Evolutionary conservation across 2,329 filamentous ascomycete genomes (phyloP), one percentile per base, ranked within the genome.

Genomic region (Chaetomium olivaceum): DNA sequence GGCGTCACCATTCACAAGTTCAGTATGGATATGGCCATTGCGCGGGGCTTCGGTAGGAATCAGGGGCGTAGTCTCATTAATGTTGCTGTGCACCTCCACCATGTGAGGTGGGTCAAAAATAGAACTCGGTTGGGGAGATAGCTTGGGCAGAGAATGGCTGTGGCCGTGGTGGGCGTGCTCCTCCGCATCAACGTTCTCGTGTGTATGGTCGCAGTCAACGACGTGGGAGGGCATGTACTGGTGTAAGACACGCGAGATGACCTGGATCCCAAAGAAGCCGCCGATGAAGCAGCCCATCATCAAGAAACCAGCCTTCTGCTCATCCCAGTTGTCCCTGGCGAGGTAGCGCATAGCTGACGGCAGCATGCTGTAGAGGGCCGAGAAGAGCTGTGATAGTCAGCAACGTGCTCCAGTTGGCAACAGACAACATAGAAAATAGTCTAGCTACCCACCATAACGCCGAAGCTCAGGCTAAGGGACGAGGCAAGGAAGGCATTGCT

Each of bases 391-490:
- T 4, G 48, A 2, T 8, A 33, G 48, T 70, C 48, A 69, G 60
- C 58, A 60, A 51, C 27, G 52, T 43, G 39, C 4, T 43, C 16
- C 14, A 19, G 3, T 19, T 43, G 36, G 14, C 19, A 14, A 52
- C 39, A 48, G 33, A 14, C 27, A 43, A 43, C n/a, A 68, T 19
- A 27, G 6, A 33, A 11, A 11, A 11, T 9, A 4, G 19, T 0
- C 4, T 39, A 4, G 8, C 1, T n/a, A 75, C 86, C 70, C 77
- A 97, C 93, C 93, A 99, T 96, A 55, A 98, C 93, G 52, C 95
- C 94, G 71, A 97, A 97, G 76, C 93, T 97, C 69, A 99, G 80
- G 77, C 93, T 97, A 67, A 98, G 80, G 0, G 94, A 97, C 25
- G 89, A 88, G 0, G 93, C 93, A 4, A 97, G 83, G 76, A 99